Evolutionary conservation across 2,329 filamentous ascomycete species (phyloP).

Genomic region (Zasmidium citrigriseum): DNA sequence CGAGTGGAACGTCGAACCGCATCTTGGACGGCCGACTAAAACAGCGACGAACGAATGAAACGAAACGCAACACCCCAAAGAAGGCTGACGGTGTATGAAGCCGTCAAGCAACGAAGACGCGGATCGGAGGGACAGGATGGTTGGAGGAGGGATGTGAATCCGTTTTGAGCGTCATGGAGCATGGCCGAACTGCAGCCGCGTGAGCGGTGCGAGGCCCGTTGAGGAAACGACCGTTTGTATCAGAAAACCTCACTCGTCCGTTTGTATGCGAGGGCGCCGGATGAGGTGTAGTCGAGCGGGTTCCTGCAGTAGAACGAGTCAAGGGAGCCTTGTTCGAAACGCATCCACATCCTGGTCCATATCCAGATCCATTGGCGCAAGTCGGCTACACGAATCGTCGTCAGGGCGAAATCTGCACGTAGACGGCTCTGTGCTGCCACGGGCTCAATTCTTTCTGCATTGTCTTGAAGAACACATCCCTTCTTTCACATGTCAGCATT

Average conservation of each 20-base stretch:
- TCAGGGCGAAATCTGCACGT: not conserved
- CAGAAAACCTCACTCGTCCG: constrained; percentile 12
- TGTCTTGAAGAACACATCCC: not conserved
- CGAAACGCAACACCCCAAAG: no score
- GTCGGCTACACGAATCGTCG: not conserved
- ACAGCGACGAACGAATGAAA: constrained; percentile 13
- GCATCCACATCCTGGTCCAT: not conserved
- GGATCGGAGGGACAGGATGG: constrained; percentile 13
- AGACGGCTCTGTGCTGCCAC: not conserved
- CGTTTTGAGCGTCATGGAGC: constrained; percentile 14
- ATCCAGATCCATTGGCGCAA: not conserved
- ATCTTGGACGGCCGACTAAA: constrained; percentile 13
- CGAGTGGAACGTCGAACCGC: constrained; percentile 26
- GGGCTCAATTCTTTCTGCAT: not conserved
- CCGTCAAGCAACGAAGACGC: constrained; percentile 20
- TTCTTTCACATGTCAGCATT: not conserved
- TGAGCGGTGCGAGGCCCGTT: constrained; percentile 6
- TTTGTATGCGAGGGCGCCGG: constrained; percentile 17
- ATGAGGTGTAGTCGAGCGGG: constrained; percentile 17
- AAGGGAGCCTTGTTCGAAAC: not conserved
- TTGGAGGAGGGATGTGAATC: constrained; percentile 13
- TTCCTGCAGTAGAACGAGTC: constrained; percentile 19
- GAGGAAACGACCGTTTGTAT: constrained; percentile 13
- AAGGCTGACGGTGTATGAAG: constrained; percentile 12
- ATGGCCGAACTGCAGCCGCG: constrained; percentile 18